Conservation (phyloP, 169 alveolate genomes). For the Cytauxzoon felis region DNA sequence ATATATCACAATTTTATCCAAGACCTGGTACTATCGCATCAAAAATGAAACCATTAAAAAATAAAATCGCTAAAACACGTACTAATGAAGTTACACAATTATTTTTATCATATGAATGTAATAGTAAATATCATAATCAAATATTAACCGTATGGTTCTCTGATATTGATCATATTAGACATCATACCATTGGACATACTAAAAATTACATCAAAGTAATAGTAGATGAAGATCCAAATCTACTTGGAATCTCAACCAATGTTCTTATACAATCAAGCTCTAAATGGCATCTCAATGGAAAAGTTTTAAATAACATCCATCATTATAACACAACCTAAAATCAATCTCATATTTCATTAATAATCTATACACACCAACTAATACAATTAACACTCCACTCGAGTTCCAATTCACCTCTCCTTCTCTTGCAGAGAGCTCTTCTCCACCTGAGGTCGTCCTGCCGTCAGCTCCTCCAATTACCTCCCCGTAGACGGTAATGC, state of each 20-base stretch:
- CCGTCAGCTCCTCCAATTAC: too few relatives aligned
- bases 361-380: too few relatives aligned
- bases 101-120: conserved; percentile 84
- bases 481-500: too few relatives aligned
- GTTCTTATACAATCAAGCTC: conserved; percentile 6
- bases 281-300: conserved; percentile 53
- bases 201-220: conserved; percentile 88
- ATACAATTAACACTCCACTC: too few relatives aligned
- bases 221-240: background rate
- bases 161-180: conserved; percentile 80
- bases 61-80: conserved; percentile 85
- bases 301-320: background rate
- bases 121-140: conserved; percentile 75
- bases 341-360: too few relatives aligned
- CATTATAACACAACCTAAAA: background rate
- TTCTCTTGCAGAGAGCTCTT: too few relatives aligned
- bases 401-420: too few relatives aligned
- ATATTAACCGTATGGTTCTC: conserved; percentile 83
- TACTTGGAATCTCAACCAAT: conserved; percentile 3
- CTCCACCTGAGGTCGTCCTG: too few relatives aligned
- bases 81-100: conserved; percentile 84
- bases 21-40: conserved; percentile 76
- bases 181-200: conserved; percentile 89
- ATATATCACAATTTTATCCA: conserved; percentile 96
- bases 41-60: conserved; percentile 77